Evolutionary conservation across 1,139 yeast genomes (phyloP), one percentile per base, ranked within the genome.

Genomic region (Geotrichum cucujoidarum): DNA sequence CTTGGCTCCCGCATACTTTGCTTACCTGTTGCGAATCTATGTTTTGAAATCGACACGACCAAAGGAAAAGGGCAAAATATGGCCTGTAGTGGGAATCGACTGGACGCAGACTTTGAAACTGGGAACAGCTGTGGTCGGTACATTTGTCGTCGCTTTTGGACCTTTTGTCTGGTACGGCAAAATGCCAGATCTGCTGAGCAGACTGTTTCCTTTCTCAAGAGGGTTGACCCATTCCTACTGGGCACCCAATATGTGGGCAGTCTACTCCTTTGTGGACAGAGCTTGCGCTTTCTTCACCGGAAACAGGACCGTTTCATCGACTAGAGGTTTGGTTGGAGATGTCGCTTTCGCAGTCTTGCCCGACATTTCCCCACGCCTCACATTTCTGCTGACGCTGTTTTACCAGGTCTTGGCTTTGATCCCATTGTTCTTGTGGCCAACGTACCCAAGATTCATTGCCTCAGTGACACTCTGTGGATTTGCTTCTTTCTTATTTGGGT

Each of bases 181-280:
- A 38, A 61, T 85, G 45, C 84, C 86, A 1, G 80, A 87, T 54
- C 68, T 92, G 16, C 45, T 87, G 11, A 64, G 71, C 4, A 72
- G 98, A 44, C 68, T 94, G 35, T 92, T 92, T 67, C 98, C 98
- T 4, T 92, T 92, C 62, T 84, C 95, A 45, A 76, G 98, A 61
- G 98, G 98, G 1, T 73, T 94, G 35, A 92, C 97, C 4, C 98
- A 94, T 66, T 97, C 97, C 0, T 94, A 94, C 68, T 92, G 98
- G 98, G 98, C 98, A 0, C 98, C 98, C 3, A 92, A 92, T 59
- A 72, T 89, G 47, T 92, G 99, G 99, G 96, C 98, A 0, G 59
- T 92, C 11, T 92, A 92, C 65, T 86, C 97, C 0, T 84, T 87
- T 57, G 55, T 75, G n/a, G 99, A 92, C 66, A 74, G 95, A 52